Conservation (phyloP, 2,329 filamentous ascomycete genomes). For the Microsporum audouinii region DNA sequence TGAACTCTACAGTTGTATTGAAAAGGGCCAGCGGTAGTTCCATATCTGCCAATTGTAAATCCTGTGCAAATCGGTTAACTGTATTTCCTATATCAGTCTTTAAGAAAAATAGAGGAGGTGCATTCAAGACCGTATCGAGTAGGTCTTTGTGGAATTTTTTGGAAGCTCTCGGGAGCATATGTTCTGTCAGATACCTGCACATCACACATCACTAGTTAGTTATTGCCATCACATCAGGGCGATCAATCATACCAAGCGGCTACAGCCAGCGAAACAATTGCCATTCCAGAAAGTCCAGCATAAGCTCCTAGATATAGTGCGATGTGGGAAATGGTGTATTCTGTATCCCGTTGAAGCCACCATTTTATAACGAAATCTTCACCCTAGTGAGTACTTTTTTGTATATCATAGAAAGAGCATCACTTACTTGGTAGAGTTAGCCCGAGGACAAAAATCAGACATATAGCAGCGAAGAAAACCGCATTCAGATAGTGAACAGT, state of each 20-base stretch:
- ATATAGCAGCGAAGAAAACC: not conserved
- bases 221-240: not conserved
- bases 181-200: not conserved
- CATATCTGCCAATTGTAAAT: not conserved
- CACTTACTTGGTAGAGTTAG: not conserved
- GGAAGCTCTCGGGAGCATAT: not conserved
- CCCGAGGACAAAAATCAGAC: not conserved
- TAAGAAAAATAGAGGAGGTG: slow-evolving; percentile 34
- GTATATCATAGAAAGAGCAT: not conserved
- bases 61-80: not conserved
- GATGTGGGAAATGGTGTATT: not conserved
- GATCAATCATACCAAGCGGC: not conserved
- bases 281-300: not conserved
- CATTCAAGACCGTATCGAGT: slow-evolving; percentile 18
- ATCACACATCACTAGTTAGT: not conserved
- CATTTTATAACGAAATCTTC: not conserved
- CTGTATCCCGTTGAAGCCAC: not conserved
- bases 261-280: not conserved
- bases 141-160: slow-evolving; percentile 15
- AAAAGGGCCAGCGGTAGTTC: not conserved
- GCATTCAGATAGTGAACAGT: not conserved
- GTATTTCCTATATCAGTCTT: slow-evolving; percentile 35
- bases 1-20: slow-evolving; percentile 6
- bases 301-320: not conserved
- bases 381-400: not conserved